Evolutionary conservation across 495 filamentous ascomycete genomes (phyloP).

Genomic region (Lichenothelia convexa): DNA sequence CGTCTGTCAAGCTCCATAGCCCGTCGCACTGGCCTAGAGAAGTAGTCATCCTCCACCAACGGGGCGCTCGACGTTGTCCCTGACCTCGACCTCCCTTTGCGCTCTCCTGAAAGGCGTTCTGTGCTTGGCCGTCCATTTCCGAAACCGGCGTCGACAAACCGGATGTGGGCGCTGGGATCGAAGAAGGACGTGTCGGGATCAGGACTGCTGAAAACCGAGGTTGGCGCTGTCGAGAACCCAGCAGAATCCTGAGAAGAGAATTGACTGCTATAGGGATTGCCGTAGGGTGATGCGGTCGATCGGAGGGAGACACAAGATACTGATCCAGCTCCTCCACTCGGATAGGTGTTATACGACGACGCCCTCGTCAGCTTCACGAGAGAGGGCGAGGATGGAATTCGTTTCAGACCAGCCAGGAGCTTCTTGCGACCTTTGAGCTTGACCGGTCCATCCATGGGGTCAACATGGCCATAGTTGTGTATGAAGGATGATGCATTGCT

Average conservation of each 20-base stretch:
- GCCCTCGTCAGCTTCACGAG: conserved; percentile 44
- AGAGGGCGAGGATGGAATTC: conserved; percentile 75
- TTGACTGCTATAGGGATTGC: conserved; percentile 32
- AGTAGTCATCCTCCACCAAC: conserved; percentile 26
- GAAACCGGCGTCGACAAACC: conserved; percentile 37
- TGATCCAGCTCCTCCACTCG: conserved; percentile 51
- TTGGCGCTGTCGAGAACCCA: conserved; percentile 46
- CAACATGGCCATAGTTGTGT: no score
- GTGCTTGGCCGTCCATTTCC: no score
- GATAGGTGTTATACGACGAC: conserved; percentile 35
- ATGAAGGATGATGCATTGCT: no score
- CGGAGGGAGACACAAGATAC: conserved; percentile 75
- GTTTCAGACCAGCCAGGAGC: conserved; percentile 61
- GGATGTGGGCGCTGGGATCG: conserved; percentile 30
- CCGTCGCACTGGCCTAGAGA: conserved; percentile 23
- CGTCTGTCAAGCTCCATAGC: no score
- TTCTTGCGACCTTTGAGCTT: conserved; percentile 60
- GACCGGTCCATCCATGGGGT: no score
- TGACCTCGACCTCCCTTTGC: no score
- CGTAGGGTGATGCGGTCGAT: conserved; percentile 34
- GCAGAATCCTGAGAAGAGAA: conserved; percentile 43
- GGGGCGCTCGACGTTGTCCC: conserved; percentile 12
- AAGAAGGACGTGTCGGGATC: conserved; percentile 22
- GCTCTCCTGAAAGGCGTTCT: no score
- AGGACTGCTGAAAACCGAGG: conserved; percentile 35